phyloP scores from a whole-genome alignment of 2,329 filamentous ascomycete genomes.

The Ceratocystiopsis brevicomis region DNA sequence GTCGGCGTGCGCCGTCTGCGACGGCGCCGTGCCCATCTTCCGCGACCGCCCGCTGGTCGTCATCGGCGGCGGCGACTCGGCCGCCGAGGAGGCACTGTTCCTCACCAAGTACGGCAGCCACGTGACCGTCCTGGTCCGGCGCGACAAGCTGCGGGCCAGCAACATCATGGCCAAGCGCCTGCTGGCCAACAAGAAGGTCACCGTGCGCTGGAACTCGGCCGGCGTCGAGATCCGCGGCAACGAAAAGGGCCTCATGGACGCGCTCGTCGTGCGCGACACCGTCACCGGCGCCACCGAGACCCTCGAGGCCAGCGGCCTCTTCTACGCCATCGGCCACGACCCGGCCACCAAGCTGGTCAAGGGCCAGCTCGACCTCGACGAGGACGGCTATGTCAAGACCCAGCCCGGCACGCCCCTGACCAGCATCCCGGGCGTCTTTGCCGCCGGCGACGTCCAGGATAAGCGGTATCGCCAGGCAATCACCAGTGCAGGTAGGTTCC shows the following conservation, averaged over 20 bases:
- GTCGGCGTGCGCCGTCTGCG: slow-evolving; percentile 90
- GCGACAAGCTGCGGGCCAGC: slow-evolving; percentile 69
- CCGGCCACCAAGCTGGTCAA: slow-evolving; percentile 83
- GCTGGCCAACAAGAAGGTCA: slow-evolving; percentile 70
- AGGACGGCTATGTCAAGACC: slow-evolving; percentile 80
- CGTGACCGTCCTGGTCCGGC: slow-evolving; percentile 82
- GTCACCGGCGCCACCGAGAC: slow-evolving; percentile 59
- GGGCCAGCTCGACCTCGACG: slow-evolving; percentile 67
- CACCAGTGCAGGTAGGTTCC: slow-evolving; percentile 47
- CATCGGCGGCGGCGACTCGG: slow-evolving; percentile 90
- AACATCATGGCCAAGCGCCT: slow-evolving; percentile 84
- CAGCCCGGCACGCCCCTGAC: slow-evolving; percentile 77
- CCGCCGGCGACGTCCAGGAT: slow-evolving; percentile 94
- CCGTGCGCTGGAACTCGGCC: slow-evolving; percentile 68
- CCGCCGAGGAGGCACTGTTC: slow-evolving; percentile 93
- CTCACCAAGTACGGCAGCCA: slow-evolving; percentile 93
- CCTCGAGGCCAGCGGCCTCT: slow-evolving; percentile 79
- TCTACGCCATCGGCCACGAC: slow-evolving; percentile 95
- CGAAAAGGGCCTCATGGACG: slow-evolving; percentile 70
- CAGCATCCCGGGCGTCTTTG: slow-evolving; percentile 80
- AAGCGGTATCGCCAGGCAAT: slow-evolving; percentile 97
- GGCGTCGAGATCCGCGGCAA: slow-evolving; percentile 74
- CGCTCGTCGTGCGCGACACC: slow-evolving; percentile 66
- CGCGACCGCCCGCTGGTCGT: slow-evolving; percentile 88
- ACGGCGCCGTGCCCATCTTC: slow-evolving; percentile 94